Percentiles rank a stretch among this genome's conserved stretches.
Conservation (phyloP, 163 green algal species). For the Picocystis sp. region DNA sequence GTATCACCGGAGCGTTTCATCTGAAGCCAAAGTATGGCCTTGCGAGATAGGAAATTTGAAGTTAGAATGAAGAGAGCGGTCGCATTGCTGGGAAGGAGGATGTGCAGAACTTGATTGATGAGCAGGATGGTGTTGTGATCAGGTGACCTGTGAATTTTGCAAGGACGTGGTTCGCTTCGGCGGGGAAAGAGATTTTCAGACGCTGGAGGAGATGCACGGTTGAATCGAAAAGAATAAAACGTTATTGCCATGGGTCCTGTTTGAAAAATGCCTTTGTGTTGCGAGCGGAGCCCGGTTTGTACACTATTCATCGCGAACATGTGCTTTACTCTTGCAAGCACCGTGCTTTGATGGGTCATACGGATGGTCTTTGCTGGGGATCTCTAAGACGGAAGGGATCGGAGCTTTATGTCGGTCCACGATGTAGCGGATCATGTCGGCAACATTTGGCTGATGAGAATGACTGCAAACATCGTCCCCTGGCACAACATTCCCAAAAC, state of each 20-base stretch:
- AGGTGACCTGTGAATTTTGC: conserved; percentile 81
- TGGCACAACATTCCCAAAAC: conserved; percentile 82
- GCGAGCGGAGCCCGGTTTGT: no score
- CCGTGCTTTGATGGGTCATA: conserved; percentile 88
- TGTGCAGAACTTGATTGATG: conserved; percentile 41
- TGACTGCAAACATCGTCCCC: conserved; percentile 89
- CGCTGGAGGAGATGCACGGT: background rate
- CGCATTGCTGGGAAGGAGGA: conserved; percentile 47
- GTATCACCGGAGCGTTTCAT: conserved; percentile 3
- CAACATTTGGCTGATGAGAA: conserved; percentile 87
- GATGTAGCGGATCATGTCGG: conserved; percentile 74
- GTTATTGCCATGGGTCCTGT: no score
- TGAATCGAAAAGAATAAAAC: no score
- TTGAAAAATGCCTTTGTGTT: no score
- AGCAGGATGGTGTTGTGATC: conserved; percentile 55
- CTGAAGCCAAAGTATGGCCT: conserved; percentile 39
- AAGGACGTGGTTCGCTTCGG: conserved; percentile 6
- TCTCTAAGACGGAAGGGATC: conserved; percentile 87
- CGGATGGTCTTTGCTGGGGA: conserved; percentile 77
- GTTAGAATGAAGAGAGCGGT: conserved; percentile 66
- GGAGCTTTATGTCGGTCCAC: conserved; percentile 69
- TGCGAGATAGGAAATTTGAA: conserved; percentile 47
- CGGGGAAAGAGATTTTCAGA: background rate
- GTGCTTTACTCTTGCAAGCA: conserved; percentile 73
- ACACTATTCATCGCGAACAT: conserved; percentile 40